phyloP scores from a whole-genome alignment of 306 rosid species.

The Hippophae tibetana region DNA sequence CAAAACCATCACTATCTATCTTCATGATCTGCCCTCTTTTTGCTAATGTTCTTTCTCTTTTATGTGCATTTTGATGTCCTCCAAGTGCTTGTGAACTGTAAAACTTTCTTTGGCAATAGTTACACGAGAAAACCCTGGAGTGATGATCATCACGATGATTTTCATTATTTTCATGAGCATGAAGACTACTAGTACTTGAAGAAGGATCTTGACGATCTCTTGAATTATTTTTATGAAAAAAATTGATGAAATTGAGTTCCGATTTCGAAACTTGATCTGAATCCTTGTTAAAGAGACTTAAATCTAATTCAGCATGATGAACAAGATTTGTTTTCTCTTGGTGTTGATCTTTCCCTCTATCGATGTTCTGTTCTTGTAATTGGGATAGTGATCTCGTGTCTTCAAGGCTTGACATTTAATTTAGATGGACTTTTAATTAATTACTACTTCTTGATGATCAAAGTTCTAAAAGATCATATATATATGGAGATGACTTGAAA shows the following conservation, averaged over 20 bases:
- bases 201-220: conserved; percentile 6
- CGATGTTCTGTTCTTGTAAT: conserved; percentile 2
- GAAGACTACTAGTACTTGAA: conserved; percentile 15
- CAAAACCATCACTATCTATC: conserved; percentile 26
- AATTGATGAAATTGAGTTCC: conserved; percentile 67
- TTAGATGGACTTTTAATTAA: no score
- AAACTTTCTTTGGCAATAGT: conserved; percentile 83
- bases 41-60: conserved; percentile 71
- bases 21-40: conserved; percentile 46
- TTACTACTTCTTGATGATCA: no score
- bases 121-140: conserved; percentile 76
- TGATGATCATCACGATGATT: conserved; percentile 33
- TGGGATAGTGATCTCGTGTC: conserved; percentile 1
- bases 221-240: conserved; percentile 35
- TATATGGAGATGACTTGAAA: no score
- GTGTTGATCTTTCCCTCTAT: conserved; percentile 4
- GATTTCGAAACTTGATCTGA: conserved; percentile 34
- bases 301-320: conserved; percentile 43
- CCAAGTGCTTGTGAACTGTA: conserved; percentile 96
- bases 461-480: no score
- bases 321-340: conserved; percentile 15
- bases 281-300: conserved; percentile 48
- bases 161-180: conserved; percentile 25
- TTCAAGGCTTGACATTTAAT: no score
- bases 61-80: conserved; percentile 94